A percentile compares a stretch with the other conserved stretches of the same genome.
These are phyloP conservation scores for Pyrenochaeta sp. DNA, from an alignment of 2,329 filamentous ascomycete genomes.

Conservation along the genomic window DNA sequence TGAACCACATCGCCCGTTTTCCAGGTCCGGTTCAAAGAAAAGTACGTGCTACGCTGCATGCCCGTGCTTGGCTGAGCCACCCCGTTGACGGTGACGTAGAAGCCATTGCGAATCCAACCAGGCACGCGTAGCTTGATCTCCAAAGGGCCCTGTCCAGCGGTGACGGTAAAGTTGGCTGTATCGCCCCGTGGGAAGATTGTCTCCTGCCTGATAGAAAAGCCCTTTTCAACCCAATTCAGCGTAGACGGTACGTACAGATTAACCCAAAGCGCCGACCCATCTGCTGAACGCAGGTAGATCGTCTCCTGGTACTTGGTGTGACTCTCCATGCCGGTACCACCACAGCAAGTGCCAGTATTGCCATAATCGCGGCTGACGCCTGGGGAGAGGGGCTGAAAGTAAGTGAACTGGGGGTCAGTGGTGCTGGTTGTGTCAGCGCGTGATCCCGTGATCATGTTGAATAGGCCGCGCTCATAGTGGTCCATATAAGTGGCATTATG, in stretches of 20 bases:
- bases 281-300: slow-evolving; percentile 18
- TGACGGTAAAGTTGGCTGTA: slow-evolving; percentile 16
- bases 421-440: slow-evolving; percentile 13
- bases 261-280: slow-evolving; percentile 15
- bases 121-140: slow-evolving; percentile 19
- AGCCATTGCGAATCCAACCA: slow-evolving; percentile 16
- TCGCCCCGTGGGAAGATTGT: slow-evolving; percentile 17
- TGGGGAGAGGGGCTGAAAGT: slow-evolving; percentile 19
- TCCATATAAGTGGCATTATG: slow-evolving; percentile 24
- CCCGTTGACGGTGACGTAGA: slow-evolving; percentile 13
- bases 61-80: background rate
- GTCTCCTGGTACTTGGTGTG: slow-evolving; percentile 25
- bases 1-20: slow-evolving; percentile 14
- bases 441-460: slow-evolving; percentile 23
- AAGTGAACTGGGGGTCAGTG: slow-evolving; percentile 16
- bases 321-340: slow-evolving; percentile 21
- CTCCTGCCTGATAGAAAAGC: slow-evolving; percentile 13
- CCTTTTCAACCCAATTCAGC: slow-evolving; percentile 11
- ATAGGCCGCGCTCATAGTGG: slow-evolving; percentile 21
- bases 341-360: slow-evolving; percentile 23
- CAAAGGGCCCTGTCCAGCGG: slow-evolving; percentile 8
- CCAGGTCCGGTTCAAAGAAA: slow-evolving; percentile 17
- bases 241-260: slow-evolving; percentile 19
- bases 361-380: slow-evolving; percentile 15
- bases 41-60: slow-evolving; percentile 9